These are phyloP conservation scores for Prosopis cineraria DNA, from an alignment of 306 rosid genomes.

Conservation along the genomic window DNA sequence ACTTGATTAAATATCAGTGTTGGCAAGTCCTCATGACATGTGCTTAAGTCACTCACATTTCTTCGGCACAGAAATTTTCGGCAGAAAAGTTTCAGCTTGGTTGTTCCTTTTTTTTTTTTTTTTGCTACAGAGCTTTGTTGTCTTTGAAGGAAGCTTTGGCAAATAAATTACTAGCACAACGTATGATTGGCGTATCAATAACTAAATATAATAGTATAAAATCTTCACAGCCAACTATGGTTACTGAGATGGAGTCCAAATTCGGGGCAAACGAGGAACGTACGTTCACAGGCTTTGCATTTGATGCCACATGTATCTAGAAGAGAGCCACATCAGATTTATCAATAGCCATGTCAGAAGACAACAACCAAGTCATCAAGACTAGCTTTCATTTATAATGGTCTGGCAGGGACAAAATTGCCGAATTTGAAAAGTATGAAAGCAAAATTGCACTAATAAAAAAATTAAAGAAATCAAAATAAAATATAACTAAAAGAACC, in stretches of 20 bases:
- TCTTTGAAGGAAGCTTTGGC: neutral
- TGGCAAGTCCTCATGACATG: neutral
- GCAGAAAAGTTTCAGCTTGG: neutral
- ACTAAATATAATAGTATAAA: no score
- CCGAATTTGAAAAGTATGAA: neutral
- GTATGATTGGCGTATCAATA: neutral
- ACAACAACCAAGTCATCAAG: neutral
- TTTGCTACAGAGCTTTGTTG: no score
- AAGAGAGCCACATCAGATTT: neutral
- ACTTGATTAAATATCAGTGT: neutral
- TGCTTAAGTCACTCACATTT: neutral
- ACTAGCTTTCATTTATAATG: neutral
- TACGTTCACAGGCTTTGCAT: neutral
- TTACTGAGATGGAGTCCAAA: neutral
- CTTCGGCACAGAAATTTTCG: neutral
- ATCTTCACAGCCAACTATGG: neutral
- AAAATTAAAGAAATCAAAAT: neutral
- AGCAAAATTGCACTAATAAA: neutral
- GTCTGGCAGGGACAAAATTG: neutral
- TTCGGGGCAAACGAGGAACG: neutral
- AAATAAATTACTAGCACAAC: neutral
- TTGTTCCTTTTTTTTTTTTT: no score
- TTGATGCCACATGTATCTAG: neutral
- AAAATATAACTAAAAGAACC: neutral
- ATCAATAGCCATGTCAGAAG: neutral